Evolutionary conservation across 1,284 basidiomycete species (phyloP), one percentile per base, ranked within the genome.

Genomic region (Cutaneotrichosporon sp.): DNA sequence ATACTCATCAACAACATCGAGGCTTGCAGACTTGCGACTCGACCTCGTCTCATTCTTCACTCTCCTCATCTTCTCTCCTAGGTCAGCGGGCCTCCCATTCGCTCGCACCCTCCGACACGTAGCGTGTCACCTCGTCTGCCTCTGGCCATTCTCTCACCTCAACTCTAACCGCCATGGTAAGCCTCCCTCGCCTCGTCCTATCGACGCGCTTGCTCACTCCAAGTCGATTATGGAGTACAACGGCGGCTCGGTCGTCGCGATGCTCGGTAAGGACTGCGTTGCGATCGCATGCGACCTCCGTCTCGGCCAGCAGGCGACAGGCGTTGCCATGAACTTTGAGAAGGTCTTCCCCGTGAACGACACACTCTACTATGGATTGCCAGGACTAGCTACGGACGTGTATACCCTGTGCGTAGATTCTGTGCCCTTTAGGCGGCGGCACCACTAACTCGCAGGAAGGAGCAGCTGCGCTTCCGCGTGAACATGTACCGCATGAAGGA

Each of bases 401-500:
- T 82, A 83, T 60, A 97, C 96, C 59, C 78, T 99, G 85, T 90
- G 68, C 70, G 87, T 66, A 12, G 32, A n/a, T n/a, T n/a, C n/a
- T n/a, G n/a, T n/a, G n/a, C n/a, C n/a, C n/a, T n/a, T n/a, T n/a
- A n/a, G n/a, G n/a, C n/a, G n/a, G n/a, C n/a, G n/a, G n/a, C n/a
- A n/a, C n/a, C 31, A 25, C 49, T 56, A 14, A 57, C 51, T 16
- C 92, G 90, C 61, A 44, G 42, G 25, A 85, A 84, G 61, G 90
- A 97, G 74, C 83, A 84, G 50, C 86, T 97, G 67, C 84, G 96
- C 52, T 96, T 89, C 78, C 82, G 93, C 57, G 86, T 96, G 54
- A 99, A 98, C 79, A 96, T 98, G 90, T 98, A 97, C 79, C 89
- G 90, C 45, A 97, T 99, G 83, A 99, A 98, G 78, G 96, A 99